Base-by-base conservation (phyloP, 2,329 filamentous ascomycete genomes). In the Zasmidium cellare region DNA sequence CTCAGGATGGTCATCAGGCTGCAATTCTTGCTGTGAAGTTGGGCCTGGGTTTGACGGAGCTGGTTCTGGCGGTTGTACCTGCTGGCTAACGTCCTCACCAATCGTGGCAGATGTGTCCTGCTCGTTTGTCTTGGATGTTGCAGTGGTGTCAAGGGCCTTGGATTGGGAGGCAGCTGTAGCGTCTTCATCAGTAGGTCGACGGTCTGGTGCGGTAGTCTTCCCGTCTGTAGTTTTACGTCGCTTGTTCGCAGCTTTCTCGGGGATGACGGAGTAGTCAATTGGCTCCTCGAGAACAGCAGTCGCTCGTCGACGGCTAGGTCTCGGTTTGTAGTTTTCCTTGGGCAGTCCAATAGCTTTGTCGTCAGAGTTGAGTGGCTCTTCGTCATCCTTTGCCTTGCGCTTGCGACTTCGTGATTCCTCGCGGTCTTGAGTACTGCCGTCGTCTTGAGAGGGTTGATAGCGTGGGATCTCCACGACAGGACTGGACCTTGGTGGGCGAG, bases 171-270 rank as follows among this genome's bases (percentile, higher is more conserved):
- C 16, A 6, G 25, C 25, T 11, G 25, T 31, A 7, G 28, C 7
- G 7, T 31, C 35, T 41, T 41, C n/a, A 6, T 41, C 35, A 41
- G 12, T n/a, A 5, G 11, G 35, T 18, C 3, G 35, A 5, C n/a
- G 35, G n/a, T 41, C n/a, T 9, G 35, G 5, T 14, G 5, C 16
- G 35, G 6, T 18, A n/a, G n/a, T 41, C n/a, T 41, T 41, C 3
- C 35, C 35, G 7, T 41, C 35, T 9, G 54, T 56, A 2, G 66
- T 72, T 57, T 72, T 72, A 19, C 74, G 73, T 58, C 79, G 73
- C 65, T 78, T 81, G 19, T 71, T 75, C 3, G 58, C 64, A 14
- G 68, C 65, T 71, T 77, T 73, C 75, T 81, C 69, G 60, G 77
- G 57, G 58, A 61, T 48, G 59, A 74, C 64, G 58, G 75, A 67